Evolutionary conservation across 441 rosid species (phyloP).

Genomic region (Aquilaria agallochum): DNA sequence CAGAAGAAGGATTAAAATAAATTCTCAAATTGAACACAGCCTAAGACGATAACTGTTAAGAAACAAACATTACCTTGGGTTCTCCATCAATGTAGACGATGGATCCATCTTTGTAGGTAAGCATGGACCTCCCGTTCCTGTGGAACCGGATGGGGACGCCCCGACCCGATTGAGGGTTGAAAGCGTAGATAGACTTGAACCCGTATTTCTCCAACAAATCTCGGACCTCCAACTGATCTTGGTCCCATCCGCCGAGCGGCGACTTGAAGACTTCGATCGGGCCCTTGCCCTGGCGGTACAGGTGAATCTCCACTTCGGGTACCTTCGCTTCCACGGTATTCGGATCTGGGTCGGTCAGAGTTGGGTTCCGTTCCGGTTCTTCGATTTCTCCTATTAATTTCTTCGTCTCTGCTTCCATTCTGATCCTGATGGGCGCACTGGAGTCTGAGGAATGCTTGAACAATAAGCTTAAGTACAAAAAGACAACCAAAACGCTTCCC

Average conservation of each 20-base stretch:
- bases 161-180: slow-evolving; percentile 60
- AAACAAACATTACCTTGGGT: slow-evolving; percentile 46
- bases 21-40: neutral
- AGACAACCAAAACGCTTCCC: too few species aligned
- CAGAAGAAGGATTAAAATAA: neutral
- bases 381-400: slow-evolving; percentile 47
- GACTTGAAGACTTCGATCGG: slow-evolving; percentile 81
- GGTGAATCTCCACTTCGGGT: slow-evolving; percentile 76
- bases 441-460: too few species aligned
- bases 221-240: slow-evolving; percentile 82
- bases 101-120: slow-evolving; percentile 69
- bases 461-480: too few species aligned
- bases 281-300: slow-evolving; percentile 68
- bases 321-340: slow-evolving; percentile 41
- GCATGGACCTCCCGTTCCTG: slow-evolving; percentile 73
- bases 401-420: slow-evolving; percentile 29
- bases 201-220: slow-evolving; percentile 69
- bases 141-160: slow-evolving; percentile 76
- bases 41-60: neutral
- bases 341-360: slow-evolving; percentile 6
- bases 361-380: slow-evolving; percentile 23
- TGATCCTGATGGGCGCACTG: too few species aligned
- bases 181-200: slow-evolving; percentile 70
- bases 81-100: slow-evolving; percentile 76
- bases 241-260: slow-evolving; percentile 75